Conservation (phyloP, 495 filamentous ascomycete genomes). For the Penicillium goetzii region DNA sequence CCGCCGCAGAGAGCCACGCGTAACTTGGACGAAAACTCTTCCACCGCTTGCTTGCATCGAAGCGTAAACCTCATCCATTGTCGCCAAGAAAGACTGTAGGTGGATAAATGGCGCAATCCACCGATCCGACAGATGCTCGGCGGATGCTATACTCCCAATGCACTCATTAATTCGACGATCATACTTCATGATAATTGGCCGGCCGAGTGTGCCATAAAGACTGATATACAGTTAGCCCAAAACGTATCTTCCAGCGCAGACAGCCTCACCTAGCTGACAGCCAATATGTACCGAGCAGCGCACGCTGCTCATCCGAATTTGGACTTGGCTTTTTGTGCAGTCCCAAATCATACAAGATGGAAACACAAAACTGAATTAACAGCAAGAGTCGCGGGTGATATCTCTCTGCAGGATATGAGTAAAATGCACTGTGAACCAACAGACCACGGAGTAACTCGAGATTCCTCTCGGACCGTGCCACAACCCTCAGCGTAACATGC, state of each 20-base stretch:
- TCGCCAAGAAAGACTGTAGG: not conserved
- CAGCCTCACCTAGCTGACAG: not conserved
- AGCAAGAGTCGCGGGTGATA: not conserved
- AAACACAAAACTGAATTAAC: not conserved
- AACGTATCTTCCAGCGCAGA: not conserved
- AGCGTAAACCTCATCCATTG: not conserved
- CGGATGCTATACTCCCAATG: not conserved
- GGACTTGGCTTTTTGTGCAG: not conserved
- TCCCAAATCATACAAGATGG: not conserved
- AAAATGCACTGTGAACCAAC: not conserved
- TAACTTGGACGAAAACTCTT: not conserved
- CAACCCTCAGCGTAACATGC: not conserved
- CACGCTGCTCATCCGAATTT: not conserved
- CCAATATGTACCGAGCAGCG: not conserved
- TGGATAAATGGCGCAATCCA: not conserved
- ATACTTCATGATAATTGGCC: not conserved
- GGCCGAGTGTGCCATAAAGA: not conserved
- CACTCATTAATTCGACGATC: not conserved
- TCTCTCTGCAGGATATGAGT: not conserved
- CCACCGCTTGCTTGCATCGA: not conserved
- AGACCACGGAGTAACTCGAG: not conserved
- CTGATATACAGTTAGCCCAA: not conserved
- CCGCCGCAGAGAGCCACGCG: not conserved
- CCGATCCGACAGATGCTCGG: not conserved
- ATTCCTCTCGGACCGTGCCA: not conserved